Evolutionary conservation across 345 rosid species (phyloP).

Genomic region (Microthlaspi erraticum): DNA sequence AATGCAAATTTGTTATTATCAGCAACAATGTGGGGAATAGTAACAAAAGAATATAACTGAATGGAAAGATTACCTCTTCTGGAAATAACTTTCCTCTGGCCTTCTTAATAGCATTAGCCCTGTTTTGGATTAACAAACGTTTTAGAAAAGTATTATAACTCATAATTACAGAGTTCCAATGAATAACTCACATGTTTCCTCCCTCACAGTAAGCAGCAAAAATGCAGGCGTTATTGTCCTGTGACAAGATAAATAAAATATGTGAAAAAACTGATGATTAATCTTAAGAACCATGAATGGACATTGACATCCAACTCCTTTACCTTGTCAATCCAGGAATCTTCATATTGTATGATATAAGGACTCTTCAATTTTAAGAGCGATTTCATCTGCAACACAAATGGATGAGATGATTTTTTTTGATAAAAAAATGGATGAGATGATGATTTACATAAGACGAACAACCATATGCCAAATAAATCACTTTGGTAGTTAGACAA

Average conservation of each 20-base stretch:
- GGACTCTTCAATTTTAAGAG: constrained; percentile 77
- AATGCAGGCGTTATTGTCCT: constrained; percentile 80
- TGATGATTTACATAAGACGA: constrained; percentile 14
- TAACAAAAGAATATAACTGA: constrained; percentile 24
- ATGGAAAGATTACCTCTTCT: constrained; percentile 72
- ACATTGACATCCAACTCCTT: constrained; percentile 9
- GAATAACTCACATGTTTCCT: constrained; percentile 84
- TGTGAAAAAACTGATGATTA: constrained; percentile 18
- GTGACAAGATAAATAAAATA: constrained; percentile 23
- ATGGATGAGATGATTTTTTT: no score
- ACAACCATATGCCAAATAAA: constrained; percentile 2
- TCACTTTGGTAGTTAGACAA: constrained; percentile 8
- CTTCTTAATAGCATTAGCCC: constrained; percentile 85
- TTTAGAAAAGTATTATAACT: not conserved
- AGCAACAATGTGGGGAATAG: constrained; percentile 19
- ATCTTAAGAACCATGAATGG: not conserved
- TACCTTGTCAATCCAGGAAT: constrained; percentile 98
- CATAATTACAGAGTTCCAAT: constrained; percentile 7
- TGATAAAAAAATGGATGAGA: no score
- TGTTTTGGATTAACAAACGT: constrained; percentile 27
- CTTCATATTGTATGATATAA: constrained; percentile 75
- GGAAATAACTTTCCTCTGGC: constrained; percentile 80
- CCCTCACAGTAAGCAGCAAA: constrained; percentile 84
- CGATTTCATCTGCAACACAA: constrained; percentile 73
- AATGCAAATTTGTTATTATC: constrained; percentile 11